Conservation (phyloP, 345 rosid genomes). For the Lumnitzera littorea region DNA sequence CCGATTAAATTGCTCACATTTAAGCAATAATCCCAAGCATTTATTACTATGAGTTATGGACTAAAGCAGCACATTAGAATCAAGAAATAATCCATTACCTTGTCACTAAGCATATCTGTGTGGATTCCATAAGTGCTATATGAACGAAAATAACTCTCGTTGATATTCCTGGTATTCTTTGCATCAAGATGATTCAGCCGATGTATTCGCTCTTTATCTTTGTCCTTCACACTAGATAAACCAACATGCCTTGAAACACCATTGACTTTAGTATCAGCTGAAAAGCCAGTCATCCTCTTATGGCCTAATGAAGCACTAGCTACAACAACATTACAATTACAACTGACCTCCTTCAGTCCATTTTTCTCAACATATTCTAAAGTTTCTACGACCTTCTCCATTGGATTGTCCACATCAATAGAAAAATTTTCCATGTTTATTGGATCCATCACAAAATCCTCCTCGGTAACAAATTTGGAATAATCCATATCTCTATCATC, state of each 20-base stretch:
- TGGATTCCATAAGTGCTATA: too few relatives aligned
- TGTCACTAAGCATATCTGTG: too few relatives aligned
- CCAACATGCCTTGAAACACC: conserved; percentile 19
- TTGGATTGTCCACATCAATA: conserved; percentile 26
- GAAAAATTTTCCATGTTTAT: conserved; percentile 31
- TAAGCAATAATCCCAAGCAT: background rate
- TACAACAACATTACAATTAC: conserved; percentile 20
- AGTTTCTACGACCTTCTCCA: conserved; percentile 16
- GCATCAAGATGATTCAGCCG: conserved; percentile 26
- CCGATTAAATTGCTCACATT: background rate
- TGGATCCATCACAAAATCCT: conserved; percentile 40
- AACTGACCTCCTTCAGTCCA: conserved; percentile 23
- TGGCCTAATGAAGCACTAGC: conserved; percentile 5
- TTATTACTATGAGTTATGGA: background rate
- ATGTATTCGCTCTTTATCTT: conserved; percentile 21
- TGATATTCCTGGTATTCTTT: conserved; percentile 49
- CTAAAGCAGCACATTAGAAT: background rate
- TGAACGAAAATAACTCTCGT: conserved; percentile 39
- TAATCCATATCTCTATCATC: conserved; percentile 62
- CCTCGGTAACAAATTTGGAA: conserved; percentile 30
- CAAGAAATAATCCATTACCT: background rate
- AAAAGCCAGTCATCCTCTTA: background rate
- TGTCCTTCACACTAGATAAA: conserved; percentile 9
- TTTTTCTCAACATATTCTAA: conserved; percentile 13
- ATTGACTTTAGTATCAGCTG: conserved; percentile 11